A percentile compares a stretch with the other conserved stretches of the same genome.
phyloP scores from a whole-genome alignment of 1,139 yeast species.

The Sugiyamaella grinbergsii region DNA sequence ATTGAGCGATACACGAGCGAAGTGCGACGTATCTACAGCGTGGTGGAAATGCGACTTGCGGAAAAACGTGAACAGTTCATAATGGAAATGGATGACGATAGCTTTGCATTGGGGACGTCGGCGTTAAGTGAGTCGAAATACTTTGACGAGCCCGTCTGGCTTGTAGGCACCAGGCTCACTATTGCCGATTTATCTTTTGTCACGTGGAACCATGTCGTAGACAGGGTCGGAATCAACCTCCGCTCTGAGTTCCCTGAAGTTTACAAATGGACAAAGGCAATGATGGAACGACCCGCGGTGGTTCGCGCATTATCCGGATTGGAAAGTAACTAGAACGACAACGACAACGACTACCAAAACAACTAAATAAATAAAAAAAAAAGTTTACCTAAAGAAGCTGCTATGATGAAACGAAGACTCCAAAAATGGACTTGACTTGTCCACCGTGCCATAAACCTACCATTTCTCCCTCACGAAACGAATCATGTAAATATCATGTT shows the following conservation, averaged over 20 bases:
- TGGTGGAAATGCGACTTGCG: constrained; percentile 91
- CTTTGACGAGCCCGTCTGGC: constrained; percentile 93
- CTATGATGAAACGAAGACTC: constrained; percentile 16
- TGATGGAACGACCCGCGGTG: constrained; percentile 44
- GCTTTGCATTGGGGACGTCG: constrained; percentile 85
- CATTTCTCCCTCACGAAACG: not conserved
- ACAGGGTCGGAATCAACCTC: constrained; percentile 84
- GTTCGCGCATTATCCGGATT: constrained; percentile 41
- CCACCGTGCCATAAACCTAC: no score
- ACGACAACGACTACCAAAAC: no score
- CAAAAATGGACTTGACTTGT: no score
- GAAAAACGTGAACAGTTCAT: constrained; percentile 88
- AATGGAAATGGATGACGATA: constrained; percentile 87
- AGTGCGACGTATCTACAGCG: constrained; percentile 91
- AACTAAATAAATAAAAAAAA: no score
- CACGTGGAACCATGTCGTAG: constrained; percentile 97
- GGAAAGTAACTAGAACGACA: constrained; percentile 29
- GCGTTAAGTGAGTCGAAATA: constrained; percentile 83
- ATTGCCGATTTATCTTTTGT: constrained; percentile 91
- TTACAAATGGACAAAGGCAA: constrained; percentile 76
- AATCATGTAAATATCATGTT: constrained; percentile 17
- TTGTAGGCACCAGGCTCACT: constrained; percentile 87
- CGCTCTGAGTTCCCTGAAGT: constrained; percentile 92
- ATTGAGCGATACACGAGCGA: constrained; percentile 91
- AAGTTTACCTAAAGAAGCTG: constrained; percentile 3